Evolutionary conservation across 371 early-diverging fungal species (phyloP).

Genomic region (Lichtheimia corymbifera): DNA sequence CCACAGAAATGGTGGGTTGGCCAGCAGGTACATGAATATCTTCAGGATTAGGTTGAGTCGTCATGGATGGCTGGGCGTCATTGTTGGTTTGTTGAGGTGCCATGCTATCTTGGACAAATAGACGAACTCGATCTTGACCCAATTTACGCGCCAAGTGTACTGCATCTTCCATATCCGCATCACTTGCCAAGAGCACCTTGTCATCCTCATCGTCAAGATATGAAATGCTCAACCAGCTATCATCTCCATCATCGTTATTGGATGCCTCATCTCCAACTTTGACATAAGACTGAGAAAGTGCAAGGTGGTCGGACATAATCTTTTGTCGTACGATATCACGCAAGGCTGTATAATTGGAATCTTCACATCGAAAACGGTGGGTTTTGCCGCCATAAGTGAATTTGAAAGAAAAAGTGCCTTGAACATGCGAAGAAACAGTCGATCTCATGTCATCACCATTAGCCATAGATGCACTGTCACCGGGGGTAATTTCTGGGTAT

Average conservation of each 20-base stretch:
- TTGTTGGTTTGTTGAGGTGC: conserved; percentile 3
- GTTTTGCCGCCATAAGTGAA: conserved; percentile 36
- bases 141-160: conserved; percentile 76
- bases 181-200: conserved; percentile 75
- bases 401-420: conserved; percentile 41
- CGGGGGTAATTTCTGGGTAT: conserved; percentile 43
- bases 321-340: conserved; percentile 39
- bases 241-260: conserved; percentile 22
- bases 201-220: conserved; percentile 93
- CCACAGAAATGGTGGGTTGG: conserved; percentile 2
- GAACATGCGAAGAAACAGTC: conserved; percentile 6
- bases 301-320: conserved; percentile 33
- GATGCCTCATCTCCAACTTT: conserved; percentile 15
- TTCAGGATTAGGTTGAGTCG: neutral
- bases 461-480: conserved; percentile 34
- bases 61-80: neutral
- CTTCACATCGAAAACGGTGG: conserved; percentile 33
- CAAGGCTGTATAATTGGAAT: conserved; percentile 23
- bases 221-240: conserved; percentile 58
- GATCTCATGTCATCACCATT: conserved; percentile 27
- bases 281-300: conserved; percentile 25
- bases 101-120: conserved; percentile 60
- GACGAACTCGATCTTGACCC: conserved; percentile 77
- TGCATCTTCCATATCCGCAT: conserved; percentile 82
- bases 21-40: conserved; percentile 4